Evolutionary conservation across 257 asterid genomes (phyloP).

Genomic region (Coffea canephora): DNA sequence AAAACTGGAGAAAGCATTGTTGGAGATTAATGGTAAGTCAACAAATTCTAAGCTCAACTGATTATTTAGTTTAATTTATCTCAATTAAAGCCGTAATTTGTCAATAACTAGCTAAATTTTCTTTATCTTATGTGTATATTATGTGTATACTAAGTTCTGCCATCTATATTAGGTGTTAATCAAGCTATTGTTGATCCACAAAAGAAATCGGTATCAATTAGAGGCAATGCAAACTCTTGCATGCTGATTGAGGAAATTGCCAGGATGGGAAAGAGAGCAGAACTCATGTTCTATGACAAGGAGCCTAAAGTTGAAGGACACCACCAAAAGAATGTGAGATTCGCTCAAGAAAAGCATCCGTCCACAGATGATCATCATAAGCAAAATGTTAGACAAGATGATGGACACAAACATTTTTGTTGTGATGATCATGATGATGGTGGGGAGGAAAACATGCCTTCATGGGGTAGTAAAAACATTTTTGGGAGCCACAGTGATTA

Average conservation of each 20-base stretch:
- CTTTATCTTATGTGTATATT: too few species aligned
- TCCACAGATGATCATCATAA: neutral
- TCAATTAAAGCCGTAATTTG: too few species aligned
- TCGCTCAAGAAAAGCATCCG: neutral
- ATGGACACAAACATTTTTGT: neutral
- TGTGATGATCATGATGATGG: too few species aligned
- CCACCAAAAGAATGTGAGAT: neutral
- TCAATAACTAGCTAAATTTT: too few species aligned
- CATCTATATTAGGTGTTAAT: conserved; percentile 4
- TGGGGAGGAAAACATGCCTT: neutral
- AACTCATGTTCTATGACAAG: too few species aligned
- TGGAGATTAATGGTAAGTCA: too few species aligned
- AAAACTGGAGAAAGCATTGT: too few species aligned
- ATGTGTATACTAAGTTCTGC: too few species aligned
- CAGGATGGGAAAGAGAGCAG: neutral
- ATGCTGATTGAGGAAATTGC: conserved; percentile 9
- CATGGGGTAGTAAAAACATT: neutral
- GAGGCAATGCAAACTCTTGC: conserved; percentile 16
- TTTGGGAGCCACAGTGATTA: neutral
- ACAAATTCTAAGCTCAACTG: too few species aligned
- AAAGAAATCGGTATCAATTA: conserved; percentile 6
- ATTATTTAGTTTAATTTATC: too few species aligned
- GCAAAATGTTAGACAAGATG: neutral
- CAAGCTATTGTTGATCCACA: conserved; percentile 14
- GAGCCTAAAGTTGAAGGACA: neutral